Base-by-base conservation (phyloP, 2,329 filamentous ascomycete genomes). In the Cadophora luteo-olivacea region DNA sequence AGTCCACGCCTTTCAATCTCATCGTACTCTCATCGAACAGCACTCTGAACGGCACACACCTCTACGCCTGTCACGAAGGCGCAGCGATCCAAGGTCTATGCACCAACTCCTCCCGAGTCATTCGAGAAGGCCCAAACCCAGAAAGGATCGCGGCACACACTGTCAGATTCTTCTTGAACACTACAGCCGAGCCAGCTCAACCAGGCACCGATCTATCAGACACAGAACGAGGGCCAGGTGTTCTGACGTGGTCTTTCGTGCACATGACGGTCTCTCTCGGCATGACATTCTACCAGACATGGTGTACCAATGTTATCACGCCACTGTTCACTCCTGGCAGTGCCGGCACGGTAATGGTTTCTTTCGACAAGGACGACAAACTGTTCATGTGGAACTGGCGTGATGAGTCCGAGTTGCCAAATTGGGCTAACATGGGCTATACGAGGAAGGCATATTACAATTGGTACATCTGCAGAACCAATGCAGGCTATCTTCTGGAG, bases 61-160 rank as follows among this genome's bases (percentile, higher is more conserved):
- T 29, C 29, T 73, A 72, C 4, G 73, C 83, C 64, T 85, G 83
- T 75, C 83, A 84, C 72, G 78, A 80, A 68, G 83, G 83, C 36
- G 82, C 83, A 24, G 82, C 79, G 4, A 82, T 84, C 65, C 82
- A 84, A 72, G 79, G 77, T 11, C 80, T 84, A 65, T 84, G 83
- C 38, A 45, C 51, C 12, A 52, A 70, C 70, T 48, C 74, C 69
- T 64, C 68, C 75, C 49, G 75, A 33, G 22, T 64, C 45, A 41
- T 76, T 65, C 69, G 29, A 29, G 29, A 29, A 29, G 29, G 29
- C 29, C 29, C 29, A 29, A 29, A 29, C 29, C 29, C 29, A 29
- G 29, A 29, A 5, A 29, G 5, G 29, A 29, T 29, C 29, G 29
- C 29, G 29, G 29, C 29, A 29, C 29, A 29, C 29, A 29, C 29